Base-by-base conservation (phyloP, 345 rosid genomes). In the Salix caprea region DNA sequence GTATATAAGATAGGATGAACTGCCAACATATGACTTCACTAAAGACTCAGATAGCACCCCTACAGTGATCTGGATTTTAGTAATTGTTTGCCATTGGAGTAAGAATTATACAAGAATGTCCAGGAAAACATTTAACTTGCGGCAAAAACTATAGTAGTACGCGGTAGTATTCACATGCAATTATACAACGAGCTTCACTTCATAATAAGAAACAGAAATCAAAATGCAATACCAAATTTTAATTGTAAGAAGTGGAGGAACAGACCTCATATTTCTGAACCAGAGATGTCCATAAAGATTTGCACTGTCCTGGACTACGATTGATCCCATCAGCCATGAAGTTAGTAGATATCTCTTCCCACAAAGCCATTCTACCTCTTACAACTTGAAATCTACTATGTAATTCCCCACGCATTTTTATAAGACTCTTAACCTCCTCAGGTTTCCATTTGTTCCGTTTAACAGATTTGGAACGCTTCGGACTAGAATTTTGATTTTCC, bases 361-460 rank as follows among this genome's bases (percentile, higher is more conserved):
- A 96, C 34, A 96, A 89, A 61, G 89, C 94, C 99, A 93, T 96
- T 83, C 97, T 89, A 46, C 98, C 94, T 84, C 88, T 93, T 64
- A 86, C 96, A 70, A 89, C 87, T 66, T 88, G 88, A 80, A 96
- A 96, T 85, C 86, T 90, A 60, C 83, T 74, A 78, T 90, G 89
- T 72, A 93, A 77, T 70, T 88, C 87, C 78, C 94, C 90, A 2
- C 98, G 91, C 85, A 81, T 74, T 86, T 85, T 81, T 52, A 96
- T 93, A 75, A 96, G 89, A 78, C 83, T 82, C 86, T 87, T 92
- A 19, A 93, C 80, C 85, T 96, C 99, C 81, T 88, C 95, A 2
- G 95, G 92, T 81, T 92, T 93, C 99, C 99, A 93, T 81, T 89
- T 93, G 87, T 88, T 93, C 66, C 77, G 85, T 78, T 78, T 90